Base-by-base conservation (phyloP, 106 monocot genomes). In the Acorus gramineus region DNA sequence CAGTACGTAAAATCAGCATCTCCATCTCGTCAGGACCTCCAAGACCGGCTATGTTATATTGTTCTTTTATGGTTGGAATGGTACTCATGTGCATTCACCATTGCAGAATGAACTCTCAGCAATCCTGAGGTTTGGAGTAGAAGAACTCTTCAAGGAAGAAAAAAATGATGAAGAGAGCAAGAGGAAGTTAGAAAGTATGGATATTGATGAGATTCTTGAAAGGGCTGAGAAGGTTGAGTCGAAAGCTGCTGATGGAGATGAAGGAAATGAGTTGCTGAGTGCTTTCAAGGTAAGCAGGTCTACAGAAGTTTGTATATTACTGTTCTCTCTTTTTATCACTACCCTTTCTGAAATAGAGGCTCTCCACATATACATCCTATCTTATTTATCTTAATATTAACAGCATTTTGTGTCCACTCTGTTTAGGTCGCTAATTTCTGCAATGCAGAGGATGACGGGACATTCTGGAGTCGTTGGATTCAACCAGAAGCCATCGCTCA, bases 161-260 rank as follows among this genome's bases (percentile, higher is more conserved):
- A 98, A 79, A 56, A 88, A 81, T 85, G 96, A 98, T 63, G 96
- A 98, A 78, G 96, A 98, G 46, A 92, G 71, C 75, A 98, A 98
- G 66, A 85, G 75, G 68, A 60, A 48, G 64, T 82, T 98, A 57
- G 88, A 92, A 81, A 88, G 88, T 64, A 85, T 98, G 92, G 96
- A 98, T 64, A 98, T 98, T 71, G 96, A 98, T 84, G 96, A 98
- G 80, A 98, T 98, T 66, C 92, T 98, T 77, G 92, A 98, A 75
- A 87, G 96, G 73, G 96, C 96, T 62, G 96, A 98, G 74, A 98
- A 98, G 77, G 80, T 98, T 77, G 96, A 98, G 73, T 69, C 87
- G 10, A 98, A 98, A 66, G 81, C 45, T 14, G 72, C 66, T 53
- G 88, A 88, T 77, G 87, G 67, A 47, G 85, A 98, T 79, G 50